Conservation (phyloP, 73 alveolate species). For the Uronychia setigera region DNA sequence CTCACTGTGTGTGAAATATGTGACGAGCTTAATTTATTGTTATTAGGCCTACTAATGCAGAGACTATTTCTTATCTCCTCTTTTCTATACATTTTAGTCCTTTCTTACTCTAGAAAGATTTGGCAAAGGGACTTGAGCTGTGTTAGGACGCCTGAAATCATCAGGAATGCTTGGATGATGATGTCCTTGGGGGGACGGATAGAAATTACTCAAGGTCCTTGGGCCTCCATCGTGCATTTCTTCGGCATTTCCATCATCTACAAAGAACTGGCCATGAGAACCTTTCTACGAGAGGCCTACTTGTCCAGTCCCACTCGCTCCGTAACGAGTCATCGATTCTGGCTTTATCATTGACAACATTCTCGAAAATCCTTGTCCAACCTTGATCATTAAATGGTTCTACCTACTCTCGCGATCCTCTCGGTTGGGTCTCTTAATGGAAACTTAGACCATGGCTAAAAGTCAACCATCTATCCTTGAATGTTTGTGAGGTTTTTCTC, state of each 20-base stretch:
- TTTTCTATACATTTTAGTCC: too few species aligned
- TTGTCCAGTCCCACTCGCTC: background rate
- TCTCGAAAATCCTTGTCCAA: constrained; percentile 72
- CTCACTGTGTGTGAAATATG: too few species aligned
- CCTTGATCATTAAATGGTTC: constrained; percentile 6
- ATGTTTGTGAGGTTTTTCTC: constrained; percentile 83
- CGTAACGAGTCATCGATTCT: constrained; percentile 21
- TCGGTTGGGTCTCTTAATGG: constrained; percentile 93
- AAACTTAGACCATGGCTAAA: constrained; percentile 87
- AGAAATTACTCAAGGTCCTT: constrained; percentile 15
- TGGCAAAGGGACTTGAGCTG: background rate
- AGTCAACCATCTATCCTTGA: constrained; percentile 76
- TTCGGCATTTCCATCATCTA: background rate
- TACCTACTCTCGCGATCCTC: constrained; percentile 82
- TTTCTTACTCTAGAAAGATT: too few species aligned
- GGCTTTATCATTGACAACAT: constrained; percentile 73
- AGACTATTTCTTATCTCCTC: too few species aligned
- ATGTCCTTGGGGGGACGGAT: constrained; percentile 10
- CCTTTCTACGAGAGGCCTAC: background rate
- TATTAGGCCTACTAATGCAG: too few species aligned
- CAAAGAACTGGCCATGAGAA: background rate
- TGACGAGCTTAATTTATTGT: too few species aligned
- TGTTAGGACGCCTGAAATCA: background rate
- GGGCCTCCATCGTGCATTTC: constrained; percentile 11
- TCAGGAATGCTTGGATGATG: background rate